Base-by-base conservation (phyloP, 768 basidiomycete species). In the Hygrocybe coccinea region DNA sequence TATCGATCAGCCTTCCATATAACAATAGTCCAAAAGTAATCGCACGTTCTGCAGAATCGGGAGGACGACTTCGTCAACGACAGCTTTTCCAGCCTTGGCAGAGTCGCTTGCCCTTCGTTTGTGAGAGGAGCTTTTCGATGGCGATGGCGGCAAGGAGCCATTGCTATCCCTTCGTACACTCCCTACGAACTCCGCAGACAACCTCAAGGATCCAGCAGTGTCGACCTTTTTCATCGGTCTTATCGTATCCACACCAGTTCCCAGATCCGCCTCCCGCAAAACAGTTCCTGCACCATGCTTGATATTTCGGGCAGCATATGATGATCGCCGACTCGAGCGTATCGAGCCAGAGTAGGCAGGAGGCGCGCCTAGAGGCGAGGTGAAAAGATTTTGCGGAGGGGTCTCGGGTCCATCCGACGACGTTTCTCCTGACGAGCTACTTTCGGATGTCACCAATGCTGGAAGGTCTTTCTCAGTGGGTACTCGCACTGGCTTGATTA, bases 221-320 rank as follows among this genome's bases (percentile, higher is more conserved):
- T 97, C 93, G 29, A 95, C 85, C 64, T 90, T 91, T 79, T 95
- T 95, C 58, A 95, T 85, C 0, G 95, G 94, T 51, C 93, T 81
- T 63, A 98, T 91, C 1, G 95, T 98, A 63, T 90, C 91, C 44
- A 89, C 77, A 37, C 92, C 92, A 51, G 78, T 88, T 15, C 91
- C 92, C n/a, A 95, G 66, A 69, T 95, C 93, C 10, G 85, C 91
- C 62, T 86, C 85, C 41, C 80, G 80, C 62, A 94, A 72, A 7
- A 92, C 74, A 0, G 90, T 92, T 10, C 93, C 92, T 12, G 77
- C 63, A 37, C 81, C 84, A 55, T 76, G 74, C 15, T 77, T 69
- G 39, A 81, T 81, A 51, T 82, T 81, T 38, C 92, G 82, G 17
- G 83, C 86, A 41, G 87, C 85, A 70, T 90, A 93, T 1, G 90